Conservation (phyloP, 805 yeast genomes). For the Saturnispora saitoi region DNA sequence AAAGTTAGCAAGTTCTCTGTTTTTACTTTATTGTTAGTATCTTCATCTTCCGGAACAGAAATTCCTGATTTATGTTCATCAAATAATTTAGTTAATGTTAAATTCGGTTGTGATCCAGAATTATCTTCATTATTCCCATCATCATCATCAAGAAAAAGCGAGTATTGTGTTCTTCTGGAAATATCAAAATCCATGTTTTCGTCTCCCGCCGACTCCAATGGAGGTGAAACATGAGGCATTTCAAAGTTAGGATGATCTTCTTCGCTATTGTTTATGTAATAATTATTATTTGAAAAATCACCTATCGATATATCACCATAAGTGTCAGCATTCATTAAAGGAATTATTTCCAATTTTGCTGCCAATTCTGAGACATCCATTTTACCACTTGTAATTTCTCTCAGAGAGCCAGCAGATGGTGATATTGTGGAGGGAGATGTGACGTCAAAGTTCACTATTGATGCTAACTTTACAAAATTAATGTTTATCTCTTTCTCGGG, state of each 20-base stretch:
- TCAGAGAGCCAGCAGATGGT: constrained; percentile 60
- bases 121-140: constrained; percentile 20
- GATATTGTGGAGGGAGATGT: constrained; percentile 40
- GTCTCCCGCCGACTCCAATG: background rate
- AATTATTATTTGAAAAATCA: constrained; percentile 9
- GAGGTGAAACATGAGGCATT: background rate
- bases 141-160: constrained; percentile 25
- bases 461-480: background rate
- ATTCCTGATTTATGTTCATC: constrained; percentile 24
- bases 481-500: background rate
- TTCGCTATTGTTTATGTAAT: constrained; percentile 2
- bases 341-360: background rate
- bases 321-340: constrained; percentile 4
- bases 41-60: constrained; percentile 5
- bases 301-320: constrained; percentile 4
- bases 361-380: constrained; percentile 18
- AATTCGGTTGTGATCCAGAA: constrained; percentile 22
- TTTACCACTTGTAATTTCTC: constrained; percentile 27
- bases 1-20: background rate
- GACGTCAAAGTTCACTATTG: constrained; percentile 1
- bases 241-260: background rate
- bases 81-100: constrained; percentile 26
- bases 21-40: background rate
- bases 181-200: constrained; percentile 1
- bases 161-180: constrained; percentile 25